Evolutionary conservation across 768 basidiomycete genomes (phyloP).

Genomic region (Boletus tylopilopsis): DNA sequence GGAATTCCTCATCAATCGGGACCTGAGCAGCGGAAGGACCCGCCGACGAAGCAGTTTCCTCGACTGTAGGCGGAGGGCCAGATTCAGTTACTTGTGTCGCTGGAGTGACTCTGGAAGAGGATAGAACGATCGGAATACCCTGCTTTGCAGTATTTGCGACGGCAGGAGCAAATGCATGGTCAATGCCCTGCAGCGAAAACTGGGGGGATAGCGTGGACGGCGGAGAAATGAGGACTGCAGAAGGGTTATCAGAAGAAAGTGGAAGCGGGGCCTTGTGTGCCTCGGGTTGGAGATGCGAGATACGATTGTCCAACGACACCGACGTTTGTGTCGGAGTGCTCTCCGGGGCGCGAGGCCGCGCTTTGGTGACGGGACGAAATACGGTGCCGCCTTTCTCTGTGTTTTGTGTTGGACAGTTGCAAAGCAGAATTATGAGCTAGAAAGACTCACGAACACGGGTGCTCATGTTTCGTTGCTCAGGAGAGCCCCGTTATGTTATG

Average conservation of each 20-base stretch:
- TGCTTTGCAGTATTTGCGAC: slow-evolving; percentile 3
- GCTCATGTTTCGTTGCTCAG: slow-evolving; percentile 32
- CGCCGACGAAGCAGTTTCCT: not conserved
- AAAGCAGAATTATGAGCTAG: not conserved
- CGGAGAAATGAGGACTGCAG: not conserved
- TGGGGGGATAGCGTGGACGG: slow-evolving; percentile 6
- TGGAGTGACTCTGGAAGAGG: slow-evolving; percentile 17
- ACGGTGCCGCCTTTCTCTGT: slow-evolving; percentile 69
- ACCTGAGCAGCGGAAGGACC: slow-evolving; percentile 18
- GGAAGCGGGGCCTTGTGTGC: not conserved
- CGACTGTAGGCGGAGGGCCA: not conserved
- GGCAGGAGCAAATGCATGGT: not conserved
- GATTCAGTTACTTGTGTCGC: not conserved
- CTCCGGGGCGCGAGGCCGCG: slow-evolving; percentile 42
- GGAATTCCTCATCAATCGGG: slow-evolving; percentile 6
- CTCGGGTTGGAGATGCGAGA: slow-evolving; percentile 9
- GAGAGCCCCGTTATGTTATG: slow-evolving; percentile 1
- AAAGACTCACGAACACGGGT: slow-evolving; percentile 58
- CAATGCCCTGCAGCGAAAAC: slow-evolving; percentile 5
- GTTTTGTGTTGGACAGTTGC: not conserved
- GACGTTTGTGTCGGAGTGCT: slow-evolving; percentile 15
- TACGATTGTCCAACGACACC: slow-evolving; percentile 11
- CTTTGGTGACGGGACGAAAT: slow-evolving; percentile 64
- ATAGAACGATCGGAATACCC: slow-evolving; percentile 16
- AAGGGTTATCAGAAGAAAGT: not conserved